A percentile compares a stretch with the other conserved stretches of the same genome.
Evolutionary conservation across 805 yeast species (phyloP).

Genomic region (Middelhovenomyces tepae): DNA sequence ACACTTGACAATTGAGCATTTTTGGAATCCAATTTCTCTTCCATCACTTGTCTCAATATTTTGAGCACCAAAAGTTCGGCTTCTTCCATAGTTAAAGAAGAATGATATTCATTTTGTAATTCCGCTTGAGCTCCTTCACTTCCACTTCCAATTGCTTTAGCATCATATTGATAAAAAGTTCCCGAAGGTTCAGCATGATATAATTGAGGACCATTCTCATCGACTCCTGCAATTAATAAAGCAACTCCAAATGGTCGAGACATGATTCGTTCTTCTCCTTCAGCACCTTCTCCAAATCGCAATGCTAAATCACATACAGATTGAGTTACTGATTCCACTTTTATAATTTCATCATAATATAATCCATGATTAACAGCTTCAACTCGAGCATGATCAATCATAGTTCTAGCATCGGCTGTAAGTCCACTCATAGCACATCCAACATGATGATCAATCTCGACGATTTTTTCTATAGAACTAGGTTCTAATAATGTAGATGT

Average conservation of each 20-base stretch:
- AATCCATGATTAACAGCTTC: conserved; percentile 72
- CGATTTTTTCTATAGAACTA: conserved; percentile 89
- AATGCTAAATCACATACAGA: conserved; percentile 94
- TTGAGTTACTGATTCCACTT: conserved; percentile 90
- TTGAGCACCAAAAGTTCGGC: conserved; percentile 86
- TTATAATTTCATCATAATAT: conserved; percentile 85
- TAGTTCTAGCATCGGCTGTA: conserved; percentile 96
- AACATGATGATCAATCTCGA: conserved; percentile 86
- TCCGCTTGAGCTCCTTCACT: conserved; percentile 99
- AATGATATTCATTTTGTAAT: conserved; percentile 89
- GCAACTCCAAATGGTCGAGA: conserved; percentile 99
- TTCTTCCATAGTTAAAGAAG: conserved; percentile 77
- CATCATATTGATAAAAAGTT: conserved; percentile 94
- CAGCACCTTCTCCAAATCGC: conserved; percentile 94
- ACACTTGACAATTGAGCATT: conserved; percentile 94
- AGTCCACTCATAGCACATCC: conserved; percentile 99
- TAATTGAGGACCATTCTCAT: conserved; percentile 92
- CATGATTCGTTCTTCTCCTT: conserved; percentile 92
- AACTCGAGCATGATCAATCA: conserved; percentile 97
- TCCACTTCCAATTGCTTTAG: conserved; percentile 98
- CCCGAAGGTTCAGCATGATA: conserved; percentile 99
- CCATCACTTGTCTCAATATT: conserved; percentile 96
- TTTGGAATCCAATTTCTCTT: conserved; percentile 89
- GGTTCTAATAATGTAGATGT: conserved; percentile 87
- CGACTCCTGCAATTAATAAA: conserved; percentile 86